These are phyloP conservation scores for Rhinocladiella mackenziei DNA, from an alignment of 2,329 filamentous ascomycete genomes.

Conservation along the genomic window DNA sequence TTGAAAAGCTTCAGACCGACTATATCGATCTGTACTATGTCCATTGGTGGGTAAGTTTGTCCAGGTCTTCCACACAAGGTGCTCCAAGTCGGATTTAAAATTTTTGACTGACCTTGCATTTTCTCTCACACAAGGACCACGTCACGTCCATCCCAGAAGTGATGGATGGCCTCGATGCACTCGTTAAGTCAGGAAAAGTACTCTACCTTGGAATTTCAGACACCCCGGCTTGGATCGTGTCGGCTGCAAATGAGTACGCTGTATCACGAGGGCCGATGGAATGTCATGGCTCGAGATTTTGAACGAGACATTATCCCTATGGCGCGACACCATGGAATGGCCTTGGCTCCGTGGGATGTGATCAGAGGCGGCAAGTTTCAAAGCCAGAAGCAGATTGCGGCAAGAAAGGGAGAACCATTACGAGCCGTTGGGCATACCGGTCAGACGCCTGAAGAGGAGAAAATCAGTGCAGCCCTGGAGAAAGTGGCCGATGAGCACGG, in stretches of 20 bases:
- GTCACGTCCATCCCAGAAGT: conserved; percentile 61
- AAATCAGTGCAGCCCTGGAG: conserved; percentile 20
- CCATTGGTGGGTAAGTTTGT: conserved; percentile 46
- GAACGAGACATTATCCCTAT: conserved; percentile 67
- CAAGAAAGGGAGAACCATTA: conserved; percentile 28
- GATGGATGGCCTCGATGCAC: conserved; percentile 62
- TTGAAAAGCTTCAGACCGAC: conserved; percentile 34
- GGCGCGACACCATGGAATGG: conserved; percentile 59
- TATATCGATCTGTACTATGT: conserved; percentile 38
- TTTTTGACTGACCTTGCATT: not conserved
- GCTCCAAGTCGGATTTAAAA: no score
- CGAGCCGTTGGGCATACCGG: conserved; percentile 43
- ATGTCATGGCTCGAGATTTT: conserved; percentile 59
- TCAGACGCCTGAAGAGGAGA: conserved; percentile 13
- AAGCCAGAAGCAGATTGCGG: conserved; percentile 37
- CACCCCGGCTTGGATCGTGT: conserved; percentile 34
- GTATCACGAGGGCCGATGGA: conserved; percentile 65
- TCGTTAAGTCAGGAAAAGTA: conserved; percentile 61
- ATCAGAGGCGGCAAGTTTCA: conserved; percentile 52
- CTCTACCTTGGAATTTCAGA: conserved; percentile 54
- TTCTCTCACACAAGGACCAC: conserved; percentile 59
- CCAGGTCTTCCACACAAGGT: no score
- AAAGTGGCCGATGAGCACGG: conserved; percentile 13
- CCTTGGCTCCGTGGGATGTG: conserved; percentile 53
- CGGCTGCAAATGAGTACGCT: conserved; percentile 54